Percentiles rank a stretch among this genome's conserved stretches.
Evolutionary conservation across 2,329 filamentous ascomycete species (phyloP).

Genomic region (Dothistroma pini): DNA sequence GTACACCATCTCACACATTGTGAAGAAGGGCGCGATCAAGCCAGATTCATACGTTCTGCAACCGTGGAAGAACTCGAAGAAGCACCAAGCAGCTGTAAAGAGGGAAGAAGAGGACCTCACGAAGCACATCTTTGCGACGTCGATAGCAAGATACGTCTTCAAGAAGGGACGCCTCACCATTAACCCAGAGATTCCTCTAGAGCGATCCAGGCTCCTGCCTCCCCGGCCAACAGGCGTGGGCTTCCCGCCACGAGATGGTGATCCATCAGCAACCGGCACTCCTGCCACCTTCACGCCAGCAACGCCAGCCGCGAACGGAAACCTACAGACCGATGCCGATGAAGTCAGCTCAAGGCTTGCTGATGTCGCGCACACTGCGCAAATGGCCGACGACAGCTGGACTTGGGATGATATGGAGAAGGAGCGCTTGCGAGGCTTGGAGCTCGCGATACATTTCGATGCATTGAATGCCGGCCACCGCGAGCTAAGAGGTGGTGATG

Average conservation of each 20-base stretch:
- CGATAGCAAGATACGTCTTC: conserved; percentile 49
- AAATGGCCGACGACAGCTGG: conserved; percentile 46
- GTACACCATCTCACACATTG: conserved; percentile 48
- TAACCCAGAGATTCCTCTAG: conserved; percentile 71
- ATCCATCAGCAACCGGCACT: conserved; percentile 22
- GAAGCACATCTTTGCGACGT: conserved; percentile 48
- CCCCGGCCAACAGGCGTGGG: conserved; percentile 59
- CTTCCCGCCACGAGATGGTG: conserved; percentile 28
- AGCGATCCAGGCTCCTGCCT: conserved; percentile 70
- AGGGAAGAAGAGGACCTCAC: conserved; percentile 36
- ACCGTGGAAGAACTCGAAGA: conserved; percentile 40
- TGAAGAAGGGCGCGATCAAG: conserved; percentile 43
- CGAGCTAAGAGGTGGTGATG: conserved; percentile 47
- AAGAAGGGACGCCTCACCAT: conserved; percentile 68
- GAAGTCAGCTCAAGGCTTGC: conserved; percentile 30
- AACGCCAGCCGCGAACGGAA: conserved; percentile 23
- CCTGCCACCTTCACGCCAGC: conserved; percentile 23
- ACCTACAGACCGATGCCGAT: conserved; percentile 24
- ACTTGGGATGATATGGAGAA: conserved; percentile 59
- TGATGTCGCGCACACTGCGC: conserved; percentile 9
- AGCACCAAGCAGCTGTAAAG: conserved; percentile 20
- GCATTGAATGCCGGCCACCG: conserved; percentile 52
- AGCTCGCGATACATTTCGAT: conserved; percentile 54
- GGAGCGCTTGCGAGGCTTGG: conserved; percentile 54
- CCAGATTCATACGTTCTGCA: conserved; percentile 44